Percentiles rank a stretch among this genome's conserved stretches.
Conservation (phyloP, 768 basidiomycete species). For the Pluteus cervinus region DNA sequence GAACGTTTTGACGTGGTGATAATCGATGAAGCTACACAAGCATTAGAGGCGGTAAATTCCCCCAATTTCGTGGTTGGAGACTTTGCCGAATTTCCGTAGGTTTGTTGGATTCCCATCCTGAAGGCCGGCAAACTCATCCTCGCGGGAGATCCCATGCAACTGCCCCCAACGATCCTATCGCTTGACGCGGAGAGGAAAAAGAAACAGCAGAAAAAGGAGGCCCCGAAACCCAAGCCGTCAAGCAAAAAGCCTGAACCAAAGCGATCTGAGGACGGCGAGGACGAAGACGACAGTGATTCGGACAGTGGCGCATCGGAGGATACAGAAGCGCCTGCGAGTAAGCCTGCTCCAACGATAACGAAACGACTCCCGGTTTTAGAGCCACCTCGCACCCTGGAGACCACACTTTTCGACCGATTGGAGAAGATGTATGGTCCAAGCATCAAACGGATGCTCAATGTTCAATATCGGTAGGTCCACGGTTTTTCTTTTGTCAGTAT, state of each 20-base stretch:
- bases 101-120: conserved; percentile 94
- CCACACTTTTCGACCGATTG: conserved; percentile 88
- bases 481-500: neutral
- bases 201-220: conserved; percentile 10
- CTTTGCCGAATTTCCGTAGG: conserved; percentile 31
- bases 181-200: conserved; percentile 34
- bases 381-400: conserved; percentile 73
- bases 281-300: conserved; percentile 7
- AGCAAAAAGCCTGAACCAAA: conserved; percentile 13
- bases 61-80: conserved; percentile 5
- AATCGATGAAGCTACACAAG: conserved; percentile 98
- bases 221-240: neutral
- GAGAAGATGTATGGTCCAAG: conserved; percentile 80
- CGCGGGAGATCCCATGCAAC: conserved; percentile 93
- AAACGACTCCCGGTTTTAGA: conserved; percentile 24
- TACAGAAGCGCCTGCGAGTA: conserved; percentile 12
- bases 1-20: conserved; percentile 87
- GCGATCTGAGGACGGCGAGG: conserved; percentile 8
- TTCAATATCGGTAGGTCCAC: conserved; percentile 74
- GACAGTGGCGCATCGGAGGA: neutral
- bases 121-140: conserved; percentile 86
- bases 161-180: conserved; percentile 90
- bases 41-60: conserved; percentile 76
- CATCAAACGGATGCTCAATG: conserved; percentile 81
- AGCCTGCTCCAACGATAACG: conserved; percentile 11